Evolutionary conservation across 2,329 filamentous ascomycete species (phyloP).

Genomic region (Aschersonia sp.): DNA sequence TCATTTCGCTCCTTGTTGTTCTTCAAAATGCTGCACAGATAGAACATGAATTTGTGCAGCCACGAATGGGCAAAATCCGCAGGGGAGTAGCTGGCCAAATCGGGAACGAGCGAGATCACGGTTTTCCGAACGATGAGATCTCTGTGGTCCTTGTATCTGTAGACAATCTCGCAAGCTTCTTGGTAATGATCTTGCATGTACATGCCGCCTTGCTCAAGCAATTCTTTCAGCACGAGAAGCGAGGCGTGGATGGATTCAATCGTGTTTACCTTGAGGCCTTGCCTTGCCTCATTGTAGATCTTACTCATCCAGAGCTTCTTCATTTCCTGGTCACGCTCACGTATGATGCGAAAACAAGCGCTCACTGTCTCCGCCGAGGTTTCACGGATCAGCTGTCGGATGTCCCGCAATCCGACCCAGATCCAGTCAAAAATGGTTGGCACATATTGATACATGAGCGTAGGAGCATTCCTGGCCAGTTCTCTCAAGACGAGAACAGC

Average conservation of each 20-base stretch:
- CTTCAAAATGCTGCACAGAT: slow-evolving; percentile 84
- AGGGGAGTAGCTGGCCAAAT: slow-evolving; percentile 84
- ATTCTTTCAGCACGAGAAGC: slow-evolving; percentile 78
- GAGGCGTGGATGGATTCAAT: slow-evolving; percentile 91
- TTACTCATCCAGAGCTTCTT: slow-evolving; percentile 79
- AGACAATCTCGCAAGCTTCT: slow-evolving; percentile 83
- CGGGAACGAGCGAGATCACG: slow-evolving; percentile 80
- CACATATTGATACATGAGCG: slow-evolving; percentile 89
- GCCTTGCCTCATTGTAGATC: slow-evolving; percentile 75
- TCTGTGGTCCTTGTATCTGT: slow-evolving; percentile 83
- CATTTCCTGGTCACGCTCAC: slow-evolving; percentile 79
- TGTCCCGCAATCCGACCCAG: slow-evolving; percentile 85
- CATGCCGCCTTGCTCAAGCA: slow-evolving; percentile 92
- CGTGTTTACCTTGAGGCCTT: slow-evolving; percentile 65
- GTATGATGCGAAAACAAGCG: slow-evolving; percentile 90
- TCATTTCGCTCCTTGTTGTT: slow-evolving; percentile 89
- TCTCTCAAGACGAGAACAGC: slow-evolving; percentile 85
- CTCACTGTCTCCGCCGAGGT: slow-evolving; percentile 88
- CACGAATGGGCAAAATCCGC: slow-evolving; percentile 78
- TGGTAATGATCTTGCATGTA: slow-evolving; percentile 96
- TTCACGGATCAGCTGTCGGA: slow-evolving; percentile 79
- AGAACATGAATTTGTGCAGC: slow-evolving; percentile 93
- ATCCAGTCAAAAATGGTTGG: slow-evolving; percentile 92
- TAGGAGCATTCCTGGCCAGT: slow-evolving; percentile 82
- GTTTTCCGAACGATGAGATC: slow-evolving; percentile 80